phyloP scores from a whole-genome alignment of 140 eudicot species.

The Erigeron philadelphicus region DNA sequence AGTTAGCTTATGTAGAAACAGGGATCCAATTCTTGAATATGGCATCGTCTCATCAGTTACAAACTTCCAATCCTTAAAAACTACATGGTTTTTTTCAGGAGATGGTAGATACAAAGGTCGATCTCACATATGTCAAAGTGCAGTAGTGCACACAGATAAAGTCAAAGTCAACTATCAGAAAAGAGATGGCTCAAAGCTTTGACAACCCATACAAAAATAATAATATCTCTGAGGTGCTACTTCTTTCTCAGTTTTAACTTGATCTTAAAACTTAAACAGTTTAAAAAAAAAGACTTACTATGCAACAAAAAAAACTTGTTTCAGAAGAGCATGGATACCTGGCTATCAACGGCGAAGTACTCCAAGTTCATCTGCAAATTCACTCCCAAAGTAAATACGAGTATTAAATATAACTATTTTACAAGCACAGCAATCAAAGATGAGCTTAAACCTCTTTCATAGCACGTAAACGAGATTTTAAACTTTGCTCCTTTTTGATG shows the following conservation, averaged over 20 bases:
- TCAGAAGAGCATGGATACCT: conserved; percentile 44
- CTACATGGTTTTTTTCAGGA: conserved; percentile 11
- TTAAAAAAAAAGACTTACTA: neutral
- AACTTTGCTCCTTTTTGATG: conserved; percentile 68
- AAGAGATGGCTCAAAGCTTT: conserved; percentile 12
- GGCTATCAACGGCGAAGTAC: conserved; percentile 89
- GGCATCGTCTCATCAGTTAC: conserved; percentile 14
- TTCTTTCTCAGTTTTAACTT: conserved; percentile 4
- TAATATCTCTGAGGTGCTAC: conserved; percentile 3
- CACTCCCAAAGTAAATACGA: conserved; percentile 26
- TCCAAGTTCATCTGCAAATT: conserved; percentile 95
- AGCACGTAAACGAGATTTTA: conserved; percentile 82
- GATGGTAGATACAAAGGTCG: neutral
- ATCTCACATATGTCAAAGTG: neutral
- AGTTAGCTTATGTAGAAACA: neutral
- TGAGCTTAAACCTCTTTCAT: conserved; percentile 67
- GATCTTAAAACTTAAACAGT: neutral
- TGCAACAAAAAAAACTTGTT: neutral
- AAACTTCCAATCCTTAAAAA: conserved; percentile 11
- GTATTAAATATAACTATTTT: conserved; percentile 5
- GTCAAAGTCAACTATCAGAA: conserved; percentile 2
- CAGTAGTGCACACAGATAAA: neutral
- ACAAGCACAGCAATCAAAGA: conserved; percentile 17
- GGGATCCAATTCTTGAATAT: neutral
- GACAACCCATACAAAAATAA: neutral